Evolutionary conservation across 495 filamentous ascomycete species (phyloP).

Genomic region (Neurospora sp.): DNA sequence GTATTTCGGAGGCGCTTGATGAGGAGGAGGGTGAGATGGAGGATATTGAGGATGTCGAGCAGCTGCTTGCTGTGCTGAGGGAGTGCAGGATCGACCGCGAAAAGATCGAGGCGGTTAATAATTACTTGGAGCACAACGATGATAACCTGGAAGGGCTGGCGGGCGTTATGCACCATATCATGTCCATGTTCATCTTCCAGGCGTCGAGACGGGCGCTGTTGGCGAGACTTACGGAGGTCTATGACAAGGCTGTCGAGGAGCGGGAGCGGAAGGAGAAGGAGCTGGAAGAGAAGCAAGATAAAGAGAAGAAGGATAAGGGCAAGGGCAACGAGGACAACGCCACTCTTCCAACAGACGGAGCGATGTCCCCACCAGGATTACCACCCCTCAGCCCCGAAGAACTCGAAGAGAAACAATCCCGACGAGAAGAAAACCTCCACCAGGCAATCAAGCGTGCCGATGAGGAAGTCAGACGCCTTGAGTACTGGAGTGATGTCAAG

Average conservation of each 20-base stretch:
- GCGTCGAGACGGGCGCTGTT: slow-evolving; percentile 71
- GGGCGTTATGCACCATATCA: slow-evolving; percentile 72
- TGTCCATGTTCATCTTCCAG: slow-evolving; percentile 82
- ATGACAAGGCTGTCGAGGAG: slow-evolving; percentile 38
- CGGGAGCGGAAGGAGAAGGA: slow-evolving; percentile 1
- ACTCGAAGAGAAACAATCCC: slow-evolving; percentile 9
- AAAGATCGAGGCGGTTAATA: slow-evolving; percentile 69
- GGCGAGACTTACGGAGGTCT: slow-evolving; percentile 48
- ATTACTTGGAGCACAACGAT: slow-evolving; percentile 67
- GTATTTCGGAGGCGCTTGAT: background rate
- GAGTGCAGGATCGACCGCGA: slow-evolving; percentile 73
- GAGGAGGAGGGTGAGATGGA: slow-evolving; percentile 1
- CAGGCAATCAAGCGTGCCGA: slow-evolving; percentile 53
- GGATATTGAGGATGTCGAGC: slow-evolving; percentile 55
- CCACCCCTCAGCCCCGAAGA: background rate
- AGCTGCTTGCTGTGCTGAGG: slow-evolving; percentile 54
- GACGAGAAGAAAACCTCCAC: slow-evolving; percentile 40
- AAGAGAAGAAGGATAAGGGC: slow-evolving; percentile 8
- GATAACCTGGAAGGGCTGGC: slow-evolving; percentile 72
- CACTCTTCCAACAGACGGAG: background rate
- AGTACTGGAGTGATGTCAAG: slow-evolving; percentile 69
- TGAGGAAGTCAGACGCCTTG: slow-evolving; percentile 53
- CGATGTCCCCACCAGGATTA: background rate
- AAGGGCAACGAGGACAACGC: background rate
- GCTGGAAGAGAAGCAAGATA: slow-evolving; percentile 18